Percentiles rank a stretch among this genome's conserved stretches.
Evolutionary conservation across 2,329 filamentous ascomycete genomes (phyloP).

Genomic region (Fusarium stilboides): DNA sequence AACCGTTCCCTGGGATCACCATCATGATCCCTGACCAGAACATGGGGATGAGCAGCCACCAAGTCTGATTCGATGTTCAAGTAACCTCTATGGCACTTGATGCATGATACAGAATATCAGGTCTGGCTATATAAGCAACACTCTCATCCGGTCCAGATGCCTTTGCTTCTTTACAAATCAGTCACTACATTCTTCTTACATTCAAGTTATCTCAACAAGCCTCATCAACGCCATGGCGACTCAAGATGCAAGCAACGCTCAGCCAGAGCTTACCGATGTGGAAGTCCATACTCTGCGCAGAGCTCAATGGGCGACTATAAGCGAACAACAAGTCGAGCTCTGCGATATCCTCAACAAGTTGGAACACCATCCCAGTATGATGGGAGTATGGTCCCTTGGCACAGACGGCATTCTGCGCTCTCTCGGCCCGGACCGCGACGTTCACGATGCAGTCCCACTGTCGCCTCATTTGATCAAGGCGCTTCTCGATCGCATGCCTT

Average conservation of each 20-base stretch:
- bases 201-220: neutral
- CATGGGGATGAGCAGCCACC: too few relatives aligned
- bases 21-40: too few relatives aligned
- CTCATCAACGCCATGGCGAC: neutral
- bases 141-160: too few relatives aligned
- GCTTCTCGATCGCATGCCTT: constrained; percentile 7
- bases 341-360: neutral
- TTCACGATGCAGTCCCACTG: constrained; percentile 1
- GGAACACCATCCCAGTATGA: constrained; percentile 1
- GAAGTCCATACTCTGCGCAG: neutral
- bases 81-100: too few relatives aligned
- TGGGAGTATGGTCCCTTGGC: neutral
- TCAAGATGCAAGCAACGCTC: neutral
- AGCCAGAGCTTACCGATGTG: neutral
- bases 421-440: constrained; percentile 7
- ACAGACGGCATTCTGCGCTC: constrained; percentile 11
- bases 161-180: too few relatives aligned
- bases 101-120: too few relatives aligned
- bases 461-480: constrained; percentile 9
- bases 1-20: too few relatives aligned
- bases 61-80: too few relatives aligned
- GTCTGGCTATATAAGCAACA: too few relatives aligned
- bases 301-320: neutral
- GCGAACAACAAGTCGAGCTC: neutral
- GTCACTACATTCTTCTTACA: too few relatives aligned